These are phyloP conservation scores for Wickerhamomyces queroliae DNA, from an alignment of 805 yeast genomes.

Conservation along the genomic window DNA sequence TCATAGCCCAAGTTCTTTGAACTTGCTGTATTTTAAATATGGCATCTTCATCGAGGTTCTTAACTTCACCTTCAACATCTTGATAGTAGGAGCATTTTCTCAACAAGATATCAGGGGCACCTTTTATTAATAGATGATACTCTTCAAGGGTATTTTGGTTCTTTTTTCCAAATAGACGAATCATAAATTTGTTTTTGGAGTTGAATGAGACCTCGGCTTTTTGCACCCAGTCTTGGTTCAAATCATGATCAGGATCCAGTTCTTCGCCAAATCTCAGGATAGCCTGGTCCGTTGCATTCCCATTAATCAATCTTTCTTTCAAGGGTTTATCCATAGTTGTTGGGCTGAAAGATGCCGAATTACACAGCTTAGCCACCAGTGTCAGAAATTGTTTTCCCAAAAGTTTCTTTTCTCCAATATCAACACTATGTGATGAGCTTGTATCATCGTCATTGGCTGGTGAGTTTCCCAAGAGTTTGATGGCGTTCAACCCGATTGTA, in stretches of 20 bases:
- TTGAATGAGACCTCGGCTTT: conserved; percentile 33
- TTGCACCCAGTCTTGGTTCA: conserved; percentile 18
- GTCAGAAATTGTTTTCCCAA: background rate
- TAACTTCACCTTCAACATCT: conserved; percentile 10
- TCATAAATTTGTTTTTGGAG: conserved; percentile 41
- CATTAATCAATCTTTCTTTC: conserved; percentile 24
- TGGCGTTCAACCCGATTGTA: no score
- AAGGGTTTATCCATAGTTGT: conserved; percentile 8
- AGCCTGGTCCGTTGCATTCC: conserved; percentile 48
- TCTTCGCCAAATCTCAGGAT: conserved; percentile 30
- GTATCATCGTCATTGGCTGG: no score
- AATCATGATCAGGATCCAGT: conserved; percentile 10
- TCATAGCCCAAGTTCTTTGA: conserved; percentile 30
- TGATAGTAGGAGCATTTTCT: conserved; percentile 22
- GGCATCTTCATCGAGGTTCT: conserved; percentile 3
- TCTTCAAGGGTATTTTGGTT: background rate
- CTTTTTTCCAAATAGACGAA: conserved; percentile 23
- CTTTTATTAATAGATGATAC: conserved; percentile 27
- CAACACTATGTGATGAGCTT: no score
- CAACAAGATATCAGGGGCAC: conserved; percentile 41
- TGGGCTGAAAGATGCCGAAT: conserved; percentile 26
- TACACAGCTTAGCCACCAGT: conserved; percentile 28
- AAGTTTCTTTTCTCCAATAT: conserved; percentile 6
- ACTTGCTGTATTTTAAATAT: conserved; percentile 15
- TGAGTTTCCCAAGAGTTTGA: no score